These are phyloP conservation scores for Tanacetum coccineum DNA, from an alignment of 129 eudicot genomes.

Conservation along the genomic window DNA sequence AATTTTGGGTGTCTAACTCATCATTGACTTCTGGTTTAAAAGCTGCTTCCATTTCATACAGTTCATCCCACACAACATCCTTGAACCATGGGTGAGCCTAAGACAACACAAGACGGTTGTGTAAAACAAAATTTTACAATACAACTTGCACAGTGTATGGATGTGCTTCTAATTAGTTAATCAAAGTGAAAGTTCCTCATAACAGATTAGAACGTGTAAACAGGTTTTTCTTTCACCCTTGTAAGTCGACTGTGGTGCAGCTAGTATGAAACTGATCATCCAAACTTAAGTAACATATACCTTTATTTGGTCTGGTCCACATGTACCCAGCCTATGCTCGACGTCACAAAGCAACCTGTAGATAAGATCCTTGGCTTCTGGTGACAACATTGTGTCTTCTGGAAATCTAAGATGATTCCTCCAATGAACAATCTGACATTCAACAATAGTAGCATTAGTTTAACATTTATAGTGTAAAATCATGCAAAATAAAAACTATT, in stretches of 20 bases:
- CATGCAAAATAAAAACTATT: too few relatives aligned
- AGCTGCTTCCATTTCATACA: slow-evolving; percentile 97
- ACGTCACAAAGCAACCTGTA: slow-evolving; percentile 93
- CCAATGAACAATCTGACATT: too few relatives aligned
- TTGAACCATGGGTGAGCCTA: slow-evolving; percentile 88
- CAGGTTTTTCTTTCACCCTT: too few relatives aligned
- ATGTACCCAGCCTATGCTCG: slow-evolving; percentile 93
- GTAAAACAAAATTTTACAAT: not conserved
- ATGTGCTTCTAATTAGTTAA: not conserved
- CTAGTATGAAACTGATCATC: not conserved
- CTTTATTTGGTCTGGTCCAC: slow-evolving; percentile 88
- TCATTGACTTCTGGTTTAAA: slow-evolving; percentile 87
- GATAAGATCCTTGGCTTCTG: slow-evolving; percentile 96
- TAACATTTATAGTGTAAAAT: too few relatives aligned
- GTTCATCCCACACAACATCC: slow-evolving; percentile 75
- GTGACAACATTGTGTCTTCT: slow-evolving; percentile 42
- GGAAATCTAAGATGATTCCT: too few relatives aligned
- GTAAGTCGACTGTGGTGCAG: too few relatives aligned
- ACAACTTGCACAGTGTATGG: not conserved
- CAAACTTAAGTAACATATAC: slow-evolving; percentile 29
- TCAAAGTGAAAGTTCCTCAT: not conserved
- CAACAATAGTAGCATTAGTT: too few relatives aligned
- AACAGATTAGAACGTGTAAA: too few relatives aligned
- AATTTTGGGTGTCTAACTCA: slow-evolving; percentile 96
- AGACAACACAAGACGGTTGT: slow-evolving; percentile 5